phyloP scores from a whole-genome alignment of 129 eudicot species.

The Helianthus annuus region DNA sequence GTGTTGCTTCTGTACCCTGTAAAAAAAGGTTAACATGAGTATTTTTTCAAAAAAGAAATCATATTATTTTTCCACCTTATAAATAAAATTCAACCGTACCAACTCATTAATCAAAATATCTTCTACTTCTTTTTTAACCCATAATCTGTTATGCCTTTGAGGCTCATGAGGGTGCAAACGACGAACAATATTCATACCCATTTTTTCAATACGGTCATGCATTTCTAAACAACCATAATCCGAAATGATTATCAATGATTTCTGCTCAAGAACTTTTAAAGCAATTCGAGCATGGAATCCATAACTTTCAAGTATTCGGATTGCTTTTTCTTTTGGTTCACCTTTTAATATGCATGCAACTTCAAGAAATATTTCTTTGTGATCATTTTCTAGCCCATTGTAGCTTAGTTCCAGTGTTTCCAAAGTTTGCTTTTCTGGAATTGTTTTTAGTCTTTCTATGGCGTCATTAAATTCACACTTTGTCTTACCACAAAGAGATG shows the following conservation, averaged over 20 bases:
- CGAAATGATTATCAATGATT: conserved; percentile 12
- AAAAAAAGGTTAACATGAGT: too few relatives aligned
- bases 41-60: too few relatives aligned
- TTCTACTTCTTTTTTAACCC: conserved; percentile 2
- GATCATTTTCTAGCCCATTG: not conserved
- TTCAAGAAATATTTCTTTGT: not conserved
- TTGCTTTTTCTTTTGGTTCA: not conserved
- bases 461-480: not conserved
- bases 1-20: too few relatives aligned
- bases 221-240: not conserved
- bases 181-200: conserved; percentile 5
- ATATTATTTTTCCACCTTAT: too few relatives aligned
- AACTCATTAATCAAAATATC: not conserved
- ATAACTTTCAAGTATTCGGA: conserved; percentile 7
- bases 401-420: conserved; percentile 10
- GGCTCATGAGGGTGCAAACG: conserved; percentile 7
- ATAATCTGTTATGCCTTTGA: not conserved
- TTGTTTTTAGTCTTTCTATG: conserved; percentile 1
- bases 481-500: not conserved
- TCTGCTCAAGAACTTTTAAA: conserved; percentile 19
- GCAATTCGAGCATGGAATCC: conserved; percentile 8
- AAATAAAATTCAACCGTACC: not conserved
- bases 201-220: conserved; percentile 24
- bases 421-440: conserved; percentile 1
- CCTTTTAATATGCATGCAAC: conserved; percentile 26